Conservation (phyloP, 2,329 filamentous ascomycete species). For the Cryoendolithus antarcticus region DNA sequence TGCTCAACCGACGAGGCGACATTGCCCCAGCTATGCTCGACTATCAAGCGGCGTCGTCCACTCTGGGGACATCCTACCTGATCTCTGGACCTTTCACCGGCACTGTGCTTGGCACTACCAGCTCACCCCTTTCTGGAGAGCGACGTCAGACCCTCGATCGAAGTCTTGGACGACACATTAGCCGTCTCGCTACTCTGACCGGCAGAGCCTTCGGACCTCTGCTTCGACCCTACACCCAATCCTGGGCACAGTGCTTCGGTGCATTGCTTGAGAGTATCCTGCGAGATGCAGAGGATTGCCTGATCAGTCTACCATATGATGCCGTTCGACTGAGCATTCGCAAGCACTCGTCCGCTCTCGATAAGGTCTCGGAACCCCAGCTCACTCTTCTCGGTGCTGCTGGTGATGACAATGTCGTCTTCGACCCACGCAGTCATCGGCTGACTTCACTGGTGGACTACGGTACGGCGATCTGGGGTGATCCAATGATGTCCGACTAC, state of each 20-base stretch:
- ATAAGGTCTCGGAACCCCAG: constrained; percentile 38
- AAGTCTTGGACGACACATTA: constrained; percentile 28
- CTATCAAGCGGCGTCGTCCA: constrained; percentile 17
- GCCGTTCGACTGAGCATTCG: constrained; percentile 39
- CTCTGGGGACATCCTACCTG: constrained; percentile 9
- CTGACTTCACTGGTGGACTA: constrained; percentile 42
- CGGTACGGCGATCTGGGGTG: constrained; percentile 44
- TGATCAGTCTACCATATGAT: constrained; percentile 44
- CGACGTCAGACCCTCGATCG: constrained; percentile 28
- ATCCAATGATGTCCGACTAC: constrained; percentile 41
- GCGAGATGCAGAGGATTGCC: constrained; percentile 46
- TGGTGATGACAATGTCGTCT: constrained; percentile 27
- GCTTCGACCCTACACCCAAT: constrained; percentile 19
- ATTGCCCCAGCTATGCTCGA: constrained; percentile 29
- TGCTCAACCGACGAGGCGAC: constrained; percentile 23
- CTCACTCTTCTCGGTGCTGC: constrained; percentile 39
- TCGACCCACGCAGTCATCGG: constrained; percentile 36
- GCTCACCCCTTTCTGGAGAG: constrained; percentile 20
- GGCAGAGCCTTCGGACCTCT: constrained; percentile 40
- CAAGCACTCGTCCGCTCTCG: constrained; percentile 33
- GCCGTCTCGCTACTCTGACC: constrained; percentile 32
- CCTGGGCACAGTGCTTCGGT: constrained; percentile 43
- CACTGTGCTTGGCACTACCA: constrained; percentile 15
- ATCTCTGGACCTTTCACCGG: constrained; percentile 16
- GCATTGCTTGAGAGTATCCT: constrained; percentile 40